Evolutionary conservation across 73 alveolate genomes (phyloP).

Genomic region (Stentor coeruleus): DNA sequence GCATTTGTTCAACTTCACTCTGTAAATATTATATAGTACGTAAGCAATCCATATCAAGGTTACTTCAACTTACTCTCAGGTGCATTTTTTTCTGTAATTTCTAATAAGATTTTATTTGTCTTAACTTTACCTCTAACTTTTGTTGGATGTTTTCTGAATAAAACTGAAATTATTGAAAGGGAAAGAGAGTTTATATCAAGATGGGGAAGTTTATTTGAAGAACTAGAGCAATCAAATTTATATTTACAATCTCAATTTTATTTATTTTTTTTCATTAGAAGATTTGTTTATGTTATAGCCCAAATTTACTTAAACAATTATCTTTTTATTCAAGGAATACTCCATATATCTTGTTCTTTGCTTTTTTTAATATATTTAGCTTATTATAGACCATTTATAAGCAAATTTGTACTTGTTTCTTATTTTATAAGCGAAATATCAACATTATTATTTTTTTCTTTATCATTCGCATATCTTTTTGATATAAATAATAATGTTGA

Average conservation of each 20-base stretch:
- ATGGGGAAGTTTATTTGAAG: conserved; percentile 5
- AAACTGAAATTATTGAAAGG: neutral
- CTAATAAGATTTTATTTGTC: neutral
- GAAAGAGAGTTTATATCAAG: neutral
- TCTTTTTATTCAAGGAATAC: neutral
- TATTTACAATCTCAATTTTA: neutral
- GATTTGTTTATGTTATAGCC: neutral
- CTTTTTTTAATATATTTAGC: no score
- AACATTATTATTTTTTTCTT: no score
- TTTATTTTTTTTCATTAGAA: neutral
- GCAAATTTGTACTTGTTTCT: neutral
- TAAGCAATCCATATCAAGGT: neutral
- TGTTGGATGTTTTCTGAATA: neutral
- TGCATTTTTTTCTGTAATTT: neutral
- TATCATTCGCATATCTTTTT: neutral
- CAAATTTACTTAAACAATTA: neutral
- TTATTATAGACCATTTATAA: neutral
- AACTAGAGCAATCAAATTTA: no score
- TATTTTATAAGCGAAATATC: neutral
- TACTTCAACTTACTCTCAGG: neutral
- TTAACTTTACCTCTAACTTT: neutral
- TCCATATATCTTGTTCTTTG: neutral
- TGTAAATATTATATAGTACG: neutral
- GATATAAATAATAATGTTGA: neutral
- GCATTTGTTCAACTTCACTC: neutral